phyloP scores from a whole-genome alignment of 169 alveolate species.

The Plasmodium blacklocki region DNA sequence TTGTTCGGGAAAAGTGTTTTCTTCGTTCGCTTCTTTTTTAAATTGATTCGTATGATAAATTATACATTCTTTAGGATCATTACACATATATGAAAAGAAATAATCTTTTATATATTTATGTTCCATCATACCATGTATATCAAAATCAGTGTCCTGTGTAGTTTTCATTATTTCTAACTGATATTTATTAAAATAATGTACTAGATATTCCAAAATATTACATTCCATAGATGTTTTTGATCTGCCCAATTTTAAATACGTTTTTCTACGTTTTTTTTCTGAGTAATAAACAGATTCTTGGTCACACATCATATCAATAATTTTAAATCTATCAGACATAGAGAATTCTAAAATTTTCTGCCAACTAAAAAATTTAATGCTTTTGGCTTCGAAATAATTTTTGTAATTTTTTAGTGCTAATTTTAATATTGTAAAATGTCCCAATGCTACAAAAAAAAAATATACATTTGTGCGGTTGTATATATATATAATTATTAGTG shows the following conservation, averaged over 20 bases:
- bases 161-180: slow-evolving; percentile 20
- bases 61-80: no score
- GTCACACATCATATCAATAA: slow-evolving; percentile 40
- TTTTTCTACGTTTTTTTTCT: slow-evolving; percentile 20
- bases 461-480: no score
- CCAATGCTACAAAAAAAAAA: slow-evolving; percentile 10
- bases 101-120: slow-evolving; percentile 32
- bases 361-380: slow-evolving; percentile 32
- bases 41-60: no score
- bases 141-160: slow-evolving; percentile 10
- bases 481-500: no score
- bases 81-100: slow-evolving; percentile 12
- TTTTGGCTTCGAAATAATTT: slow-evolving; percentile 23
- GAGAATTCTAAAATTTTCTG: slow-evolving; percentile 27
- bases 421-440: slow-evolving; percentile 20
- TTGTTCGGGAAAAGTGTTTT: not conserved
- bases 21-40: no score
- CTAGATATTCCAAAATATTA: slow-evolving; percentile 38
- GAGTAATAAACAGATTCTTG: slow-evolving; percentile 5
- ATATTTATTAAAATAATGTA: slow-evolving; percentile 56
- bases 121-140: slow-evolving; percentile 8
- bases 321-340: slow-evolving; percentile 39
- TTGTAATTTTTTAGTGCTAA: slow-evolving; percentile 22
- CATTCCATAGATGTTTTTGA: slow-evolving; percentile 15
- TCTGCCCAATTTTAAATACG: slow-evolving; percentile 18